Conservation (phyloP, 108 stramenopile genomes). For the Skeletonema menzelii region DNA sequence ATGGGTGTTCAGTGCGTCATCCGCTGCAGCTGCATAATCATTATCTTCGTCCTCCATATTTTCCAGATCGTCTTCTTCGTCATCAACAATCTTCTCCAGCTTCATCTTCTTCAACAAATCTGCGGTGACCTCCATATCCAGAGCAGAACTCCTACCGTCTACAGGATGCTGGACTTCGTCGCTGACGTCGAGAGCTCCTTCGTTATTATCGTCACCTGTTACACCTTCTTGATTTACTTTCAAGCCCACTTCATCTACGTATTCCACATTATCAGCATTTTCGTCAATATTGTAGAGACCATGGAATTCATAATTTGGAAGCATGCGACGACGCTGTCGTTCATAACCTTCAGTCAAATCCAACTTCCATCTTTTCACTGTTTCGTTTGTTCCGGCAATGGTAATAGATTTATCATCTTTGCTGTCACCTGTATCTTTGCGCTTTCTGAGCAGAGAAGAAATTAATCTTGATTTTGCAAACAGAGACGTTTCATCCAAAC, state of each 20-base stretch:
- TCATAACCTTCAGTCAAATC: slow-evolving; percentile 89
- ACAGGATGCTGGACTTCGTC: slow-evolving; percentile 2
- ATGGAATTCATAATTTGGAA: slow-evolving; percentile 91
- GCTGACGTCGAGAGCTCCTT: slow-evolving; percentile 12
- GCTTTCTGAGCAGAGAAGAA: slow-evolving; percentile 15
- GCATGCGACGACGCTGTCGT: slow-evolving; percentile 77
- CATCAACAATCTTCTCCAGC: slow-evolving; percentile 42
- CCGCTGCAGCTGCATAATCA: slow-evolving; percentile 22
- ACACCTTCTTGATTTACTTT: neutral
- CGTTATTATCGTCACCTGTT: slow-evolving; percentile 16
- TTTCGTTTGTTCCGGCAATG: slow-evolving; percentile 10
- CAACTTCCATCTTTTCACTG: slow-evolving; percentile 76
- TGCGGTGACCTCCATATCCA: slow-evolving; percentile 75
- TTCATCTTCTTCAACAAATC: slow-evolving; percentile 81
- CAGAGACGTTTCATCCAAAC: slow-evolving; percentile 37
- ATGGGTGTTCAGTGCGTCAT: slow-evolving; percentile 12
- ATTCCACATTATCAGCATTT: slow-evolving; percentile 44
- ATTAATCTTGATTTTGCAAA: slow-evolving; percentile 43
- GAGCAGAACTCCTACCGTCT: neutral
- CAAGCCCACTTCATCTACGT: slow-evolving; percentile 34
- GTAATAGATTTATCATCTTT: neutral
- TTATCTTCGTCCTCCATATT: slow-evolving; percentile 62
- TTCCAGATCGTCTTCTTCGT: slow-evolving; percentile 66
- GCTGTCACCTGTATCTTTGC: slow-evolving; percentile 7
- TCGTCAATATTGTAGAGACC: slow-evolving; percentile 88